Base-by-base conservation (phyloP, 495 filamentous ascomycete genomes). In the Astrocystis sublimbata region DNA sequence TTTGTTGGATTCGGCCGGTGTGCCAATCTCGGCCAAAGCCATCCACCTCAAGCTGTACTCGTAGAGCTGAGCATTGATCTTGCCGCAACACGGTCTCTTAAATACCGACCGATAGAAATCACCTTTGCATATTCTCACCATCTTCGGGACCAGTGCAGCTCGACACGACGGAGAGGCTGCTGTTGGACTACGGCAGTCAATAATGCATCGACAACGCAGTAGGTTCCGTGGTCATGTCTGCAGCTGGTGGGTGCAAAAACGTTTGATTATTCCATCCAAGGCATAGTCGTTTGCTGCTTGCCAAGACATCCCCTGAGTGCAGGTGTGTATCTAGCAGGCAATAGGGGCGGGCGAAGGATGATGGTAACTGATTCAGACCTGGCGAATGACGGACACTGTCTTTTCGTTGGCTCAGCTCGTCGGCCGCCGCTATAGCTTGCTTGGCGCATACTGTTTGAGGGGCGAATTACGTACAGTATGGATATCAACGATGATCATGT, bases 211-310 rank as follows among this genome's bases (percentile, higher is more conserved):
- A 49, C 30, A 26, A 30, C 30, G 30, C 46, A 12, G 3, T 19
- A 12, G 17, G 28, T 52, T 33, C 49, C 33, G 54, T 57, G 30
- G 10, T 30, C 35, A 42, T 30, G 30, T 38, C 24, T 36, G 33
- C 56, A 49, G 24, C 17, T 59, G 42, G 31, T 59, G 56, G 47
- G 33, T n/a, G n/a, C n/a, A n/a, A n/a, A n/a, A 59, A 59, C 45
- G 56, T 59, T 50, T 59, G 56, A 49, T 59, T 43, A 50, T 49
- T 15, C 56, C 31, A 49, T 28, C 23, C 13, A n/a, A 21, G 2
- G 36, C 10, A 12, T 42, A 6, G 50, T 38, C 28, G 13, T n/a
- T 35, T 30, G 3, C 1, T 15, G n/a, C 19, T 17, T 15, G 50
- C 9, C 19, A 7, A 23, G 13, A 21, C 40, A n/a, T n/a, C 52